A percentile compares a stretch with the other conserved stretches of the same genome.
Conservation (phyloP, 805 yeast species). For the Metschnikowia peoriensis region DNA sequence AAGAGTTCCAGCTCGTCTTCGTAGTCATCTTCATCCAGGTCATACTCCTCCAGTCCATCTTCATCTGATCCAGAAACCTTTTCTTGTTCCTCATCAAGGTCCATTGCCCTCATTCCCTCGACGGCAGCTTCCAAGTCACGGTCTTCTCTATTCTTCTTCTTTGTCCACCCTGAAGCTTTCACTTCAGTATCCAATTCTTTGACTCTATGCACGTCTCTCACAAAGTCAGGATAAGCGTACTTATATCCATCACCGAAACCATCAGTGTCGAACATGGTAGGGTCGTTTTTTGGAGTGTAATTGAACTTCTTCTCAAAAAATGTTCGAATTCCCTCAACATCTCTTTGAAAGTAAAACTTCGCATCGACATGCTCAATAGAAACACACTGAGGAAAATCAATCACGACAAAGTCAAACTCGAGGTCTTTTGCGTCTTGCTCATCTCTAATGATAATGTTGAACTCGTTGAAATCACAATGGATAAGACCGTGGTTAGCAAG, state of each 20-base stretch:
- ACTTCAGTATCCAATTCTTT: slow-evolving; percentile 80
- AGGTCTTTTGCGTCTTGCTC: slow-evolving; percentile 46
- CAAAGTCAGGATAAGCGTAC: slow-evolving; percentile 75
- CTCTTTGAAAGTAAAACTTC: slow-evolving; percentile 82
- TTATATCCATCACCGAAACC: slow-evolving; percentile 81
- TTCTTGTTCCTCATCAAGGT: slow-evolving; percentile 37
- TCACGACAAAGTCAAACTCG: slow-evolving; percentile 78
- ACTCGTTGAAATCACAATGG: slow-evolving; percentile 97
- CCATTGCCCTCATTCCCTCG: slow-evolving; percentile 55
- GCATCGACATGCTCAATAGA: slow-evolving; percentile 92
- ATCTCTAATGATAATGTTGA: slow-evolving; percentile 84
- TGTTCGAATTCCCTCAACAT: slow-evolving; percentile 82
- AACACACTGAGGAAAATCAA: slow-evolving; percentile 98
- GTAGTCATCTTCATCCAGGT: slow-evolving; percentile 32
- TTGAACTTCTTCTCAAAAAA: slow-evolving; percentile 79
- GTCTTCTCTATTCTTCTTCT: slow-evolving; percentile 39
- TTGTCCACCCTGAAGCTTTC: slow-evolving; percentile 82
- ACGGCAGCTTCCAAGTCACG: slow-evolving; percentile 78
- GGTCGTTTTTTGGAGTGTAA: slow-evolving; percentile 67
- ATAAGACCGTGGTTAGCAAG: slow-evolving; percentile 86
- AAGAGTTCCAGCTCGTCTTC: slow-evolving; percentile 28
- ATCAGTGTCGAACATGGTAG: slow-evolving; percentile 70
- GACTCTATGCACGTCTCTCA: slow-evolving; percentile 67
- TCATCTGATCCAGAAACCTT: slow-evolving; percentile 34
- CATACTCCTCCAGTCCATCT: slow-evolving; percentile 30